Conservation (phyloP, 2,329 filamentous ascomycete species). For the Claviceps citrina region DNA sequence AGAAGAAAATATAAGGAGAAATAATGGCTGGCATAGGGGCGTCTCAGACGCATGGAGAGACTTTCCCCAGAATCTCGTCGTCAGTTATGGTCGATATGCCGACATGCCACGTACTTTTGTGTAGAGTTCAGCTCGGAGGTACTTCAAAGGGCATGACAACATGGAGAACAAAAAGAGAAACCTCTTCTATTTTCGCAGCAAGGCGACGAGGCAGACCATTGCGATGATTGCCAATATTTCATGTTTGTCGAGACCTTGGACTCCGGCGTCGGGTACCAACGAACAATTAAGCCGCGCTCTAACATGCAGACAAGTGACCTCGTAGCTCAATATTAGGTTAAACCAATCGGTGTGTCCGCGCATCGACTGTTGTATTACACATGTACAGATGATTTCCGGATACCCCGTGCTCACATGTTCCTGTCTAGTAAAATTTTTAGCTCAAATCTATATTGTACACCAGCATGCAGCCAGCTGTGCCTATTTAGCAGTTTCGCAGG, state of each 20-base stretch:
- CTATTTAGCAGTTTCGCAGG: not conserved
- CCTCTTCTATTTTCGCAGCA: too few species aligned
- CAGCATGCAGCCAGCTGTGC: not conserved
- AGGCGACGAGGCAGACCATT: too few species aligned
- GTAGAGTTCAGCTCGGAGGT: too few species aligned
- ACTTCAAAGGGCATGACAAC: too few species aligned
- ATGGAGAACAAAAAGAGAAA: too few species aligned
- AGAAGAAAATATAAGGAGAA: not conserved
- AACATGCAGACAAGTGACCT: too few species aligned
- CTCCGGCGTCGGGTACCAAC: too few species aligned
- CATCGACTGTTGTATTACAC: not conserved
- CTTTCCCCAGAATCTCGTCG: not conserved
- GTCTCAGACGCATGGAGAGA: not conserved
- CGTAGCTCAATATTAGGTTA: too few species aligned
- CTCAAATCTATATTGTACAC: slow-evolving; percentile 7
- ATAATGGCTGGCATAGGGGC: not conserved
- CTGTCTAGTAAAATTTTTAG: not conserved
- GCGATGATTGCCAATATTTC: too few species aligned
- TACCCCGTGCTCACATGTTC: not conserved
- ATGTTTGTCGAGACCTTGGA: too few species aligned
- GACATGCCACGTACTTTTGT: not conserved
- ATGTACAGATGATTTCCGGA: not conserved
- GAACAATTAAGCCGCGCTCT: too few species aligned
- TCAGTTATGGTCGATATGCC: not conserved
- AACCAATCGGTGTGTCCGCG: not conserved